Base-by-base conservation (phyloP, 1,139 yeast genomes). In the Kodamaea suecica region DNA sequence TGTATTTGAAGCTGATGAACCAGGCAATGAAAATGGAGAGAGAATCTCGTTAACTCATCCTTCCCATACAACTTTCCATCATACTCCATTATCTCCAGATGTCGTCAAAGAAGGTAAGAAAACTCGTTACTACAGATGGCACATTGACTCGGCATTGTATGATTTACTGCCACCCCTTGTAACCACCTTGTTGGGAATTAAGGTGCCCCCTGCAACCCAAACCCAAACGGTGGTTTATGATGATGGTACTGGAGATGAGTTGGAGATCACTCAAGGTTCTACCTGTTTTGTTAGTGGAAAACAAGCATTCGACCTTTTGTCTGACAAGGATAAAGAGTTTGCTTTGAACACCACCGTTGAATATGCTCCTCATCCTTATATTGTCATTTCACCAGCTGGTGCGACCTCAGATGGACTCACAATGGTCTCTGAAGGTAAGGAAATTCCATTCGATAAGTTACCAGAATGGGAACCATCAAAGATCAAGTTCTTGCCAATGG, bases 91-190 rank as follows among this genome's bases (percentile, higher is more conserved):
- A 43, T 66, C 79, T n/a, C 71, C 73, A 19, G 73, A 74, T 21
- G 78, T 84, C 43, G 76, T 83, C 48, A 66, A 65, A 36, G 71
- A 72, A 3, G 66, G 74, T 20, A 76, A 80, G 37, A 73, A 73
- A 57, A 86, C 95, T 1, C 72, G 94, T 47, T 86, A 81, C 57
- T 86, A 85, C 73, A 77, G 95, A 63, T 86, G 95, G 95, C 95
- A 86, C 61, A 84, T 86, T 48, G 95, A 86, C 60, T 82, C 92
- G 30, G 95, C 95, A 4, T 72, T 86, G 33, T 86, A 86, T 51
- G 95, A 78, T 23, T 70, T 85, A 49, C 78, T 90, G 6, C 95
- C 95, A 19, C 95, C 95, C 21, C 73, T 82, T 47, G 85, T 82
- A 31, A 86, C 95, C 3, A 85, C 95, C 2, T 70, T 86, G 42